Evolutionary conservation across 257 asterid genomes (phyloP).

Genomic region (Rhazya stricta): DNA sequence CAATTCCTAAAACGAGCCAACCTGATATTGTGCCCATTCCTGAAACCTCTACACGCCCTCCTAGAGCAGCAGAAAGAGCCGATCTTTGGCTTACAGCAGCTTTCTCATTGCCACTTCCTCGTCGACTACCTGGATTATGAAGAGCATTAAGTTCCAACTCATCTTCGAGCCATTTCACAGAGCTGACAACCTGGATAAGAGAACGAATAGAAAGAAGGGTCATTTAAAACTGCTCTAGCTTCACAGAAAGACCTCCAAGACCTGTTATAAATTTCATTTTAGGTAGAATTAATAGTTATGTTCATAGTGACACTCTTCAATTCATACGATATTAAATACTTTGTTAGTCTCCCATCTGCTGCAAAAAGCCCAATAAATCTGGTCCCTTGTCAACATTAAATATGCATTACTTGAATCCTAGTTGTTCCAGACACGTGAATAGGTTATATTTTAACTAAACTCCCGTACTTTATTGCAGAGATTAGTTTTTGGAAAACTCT

Average conservation of each 20-base stretch:
- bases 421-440: not conserved
- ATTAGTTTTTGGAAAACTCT: not conserved
- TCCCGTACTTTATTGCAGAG: not conserved
- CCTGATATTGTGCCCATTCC: slow-evolving; percentile 93
- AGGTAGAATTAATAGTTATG: not conserved
- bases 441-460: not conserved
- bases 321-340: not conserved
- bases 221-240: not conserved
- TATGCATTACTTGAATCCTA: slow-evolving; percentile 2
- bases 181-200: slow-evolving; percentile 83
- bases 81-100: slow-evolving; percentile 89
- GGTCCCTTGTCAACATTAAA: not conserved
- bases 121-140: slow-evolving; percentile 94
- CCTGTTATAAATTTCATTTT: not conserved
- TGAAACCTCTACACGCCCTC: slow-evolving; percentile 91
- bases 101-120: slow-evolving; percentile 92
- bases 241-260: slow-evolving; percentile 2
- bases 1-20: slow-evolving; percentile 11
- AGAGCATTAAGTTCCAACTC: slow-evolving; percentile 99
- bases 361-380: not conserved
- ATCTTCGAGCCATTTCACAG: slow-evolving; percentile 99
- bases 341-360: not conserved
- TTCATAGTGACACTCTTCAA: not conserved
- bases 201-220: not conserved
- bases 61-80: slow-evolving; percentile 96